Evolutionary conservation across 495 filamentous ascomycete genomes (phyloP), one percentile per base, ranked within the genome.

Genomic region (Lasiosphaeria miniovina): DNA sequence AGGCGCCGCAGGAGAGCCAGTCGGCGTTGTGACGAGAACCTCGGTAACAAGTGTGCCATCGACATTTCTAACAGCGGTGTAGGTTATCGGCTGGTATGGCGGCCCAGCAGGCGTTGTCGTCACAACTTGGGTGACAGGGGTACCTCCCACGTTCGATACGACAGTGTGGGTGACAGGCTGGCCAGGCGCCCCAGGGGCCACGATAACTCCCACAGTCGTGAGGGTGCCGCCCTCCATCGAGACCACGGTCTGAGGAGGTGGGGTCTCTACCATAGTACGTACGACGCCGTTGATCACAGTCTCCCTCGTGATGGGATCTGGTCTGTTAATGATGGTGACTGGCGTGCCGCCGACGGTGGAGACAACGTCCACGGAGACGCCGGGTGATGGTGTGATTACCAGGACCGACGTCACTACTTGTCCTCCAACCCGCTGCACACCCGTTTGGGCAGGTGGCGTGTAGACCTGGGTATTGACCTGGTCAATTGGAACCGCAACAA

Each of bases 361-460:
- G 24, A 65, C 64, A 38, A 59, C 36, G 46, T 46, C 34, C 3
- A 57, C 48, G 1, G 58, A 32, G 2, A 52, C 52, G 3, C 40
- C 46, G 3, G 55, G 46, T 41, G 48, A 50, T 5, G 68, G 68
- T 3, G 68, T 70, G 41, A 70, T 57, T 12, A 70, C 65, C 33
- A 70, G 52, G 9, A 61, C 6, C 11, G 64, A 60, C 15, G 65
- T 70, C 6, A 68, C 65, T 4, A 35, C 59, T 8, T 52, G 34
- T 4, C 63, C 68, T 6, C 61, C 65, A 49, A 70, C 49, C 17
- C 46, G 46, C 1, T 36, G 55, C 2, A 66, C 61, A 0, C 61
- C 66, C 10, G 60, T 68, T 38, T 58, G 55, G 36, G 65, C 36
- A 4, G 57, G 59, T 34, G 52, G 50, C 3, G 52, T 49, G n/a